Evolutionary conservation across 2,329 filamentous ascomycete species (phyloP).

Genomic region (Colletotrichum camelliae): DNA sequence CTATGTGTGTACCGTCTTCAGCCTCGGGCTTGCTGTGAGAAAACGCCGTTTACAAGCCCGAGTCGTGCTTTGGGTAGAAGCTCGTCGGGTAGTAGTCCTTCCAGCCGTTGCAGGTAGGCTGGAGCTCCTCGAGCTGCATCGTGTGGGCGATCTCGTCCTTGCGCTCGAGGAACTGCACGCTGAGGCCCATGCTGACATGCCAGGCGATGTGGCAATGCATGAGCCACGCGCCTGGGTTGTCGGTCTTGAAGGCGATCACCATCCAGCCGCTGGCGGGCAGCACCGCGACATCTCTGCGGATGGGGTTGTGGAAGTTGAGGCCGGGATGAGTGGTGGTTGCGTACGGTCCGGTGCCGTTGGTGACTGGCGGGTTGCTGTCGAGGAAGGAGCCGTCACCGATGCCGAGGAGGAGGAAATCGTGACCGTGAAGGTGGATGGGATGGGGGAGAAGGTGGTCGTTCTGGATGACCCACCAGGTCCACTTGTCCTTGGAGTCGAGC

Average conservation of each 20-base stretch:
- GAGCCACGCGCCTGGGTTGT: conserved; percentile 56
- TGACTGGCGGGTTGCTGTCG: not conserved
- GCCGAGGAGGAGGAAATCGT: conserved; percentile 39
- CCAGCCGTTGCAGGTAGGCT: conserved; percentile 23
- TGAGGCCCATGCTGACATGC: conserved; percentile 54
- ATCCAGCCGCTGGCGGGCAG: conserved; percentile 48
- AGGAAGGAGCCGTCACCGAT: conserved; percentile 22
- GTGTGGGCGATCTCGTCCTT: conserved; percentile 19
- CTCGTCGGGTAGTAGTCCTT: conserved; percentile 19
- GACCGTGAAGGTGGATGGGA: conserved; percentile 56
- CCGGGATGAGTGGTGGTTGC: conserved; percentile 25
- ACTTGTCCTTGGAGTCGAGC: conserved; percentile 24
- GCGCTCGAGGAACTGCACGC: conserved; percentile 55
- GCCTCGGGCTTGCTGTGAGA: not conserved
- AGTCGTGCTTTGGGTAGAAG: conserved; percentile 22
- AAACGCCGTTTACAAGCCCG: conserved; percentile 12
- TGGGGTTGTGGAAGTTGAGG: conserved; percentile 44
- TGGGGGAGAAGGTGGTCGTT: conserved; percentile 37
- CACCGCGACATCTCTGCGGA: conserved; percentile 50
- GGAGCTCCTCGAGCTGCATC: conserved; percentile 17
- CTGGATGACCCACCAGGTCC: conserved; percentile 37
- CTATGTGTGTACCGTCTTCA: not conserved
- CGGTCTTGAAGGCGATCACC: conserved; percentile 50
- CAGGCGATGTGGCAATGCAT: conserved; percentile 55
- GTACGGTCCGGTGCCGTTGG: not conserved